A percentile compares a stretch with the other conserved stretches of the same genome.
These are phyloP conservation scores for Elaeis guineensis DNA, from an alignment of 176 grass and related monocot genomes.

Conservation along the genomic window DNA sequence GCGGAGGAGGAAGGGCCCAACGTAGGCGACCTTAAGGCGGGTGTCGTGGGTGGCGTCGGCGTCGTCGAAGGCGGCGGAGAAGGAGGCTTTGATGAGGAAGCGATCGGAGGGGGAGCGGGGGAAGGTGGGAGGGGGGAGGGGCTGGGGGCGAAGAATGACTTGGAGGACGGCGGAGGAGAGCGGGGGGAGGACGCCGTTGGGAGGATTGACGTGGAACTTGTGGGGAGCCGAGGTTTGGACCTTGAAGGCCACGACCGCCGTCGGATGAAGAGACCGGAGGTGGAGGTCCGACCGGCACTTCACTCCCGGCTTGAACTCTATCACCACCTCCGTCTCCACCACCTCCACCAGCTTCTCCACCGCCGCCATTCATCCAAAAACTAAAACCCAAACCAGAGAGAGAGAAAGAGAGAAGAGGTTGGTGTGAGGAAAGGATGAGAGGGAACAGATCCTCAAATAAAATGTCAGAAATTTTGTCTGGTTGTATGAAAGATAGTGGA, in stretches of 20 bases:
- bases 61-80: slow-evolving; percentile 44
- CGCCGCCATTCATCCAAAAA: slow-evolving; percentile 1
- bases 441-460: too few relatives aligned
- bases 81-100: slow-evolving; percentile 78
- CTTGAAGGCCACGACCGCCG: slow-evolving; percentile 70
- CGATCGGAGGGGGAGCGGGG: slow-evolving; percentile 76
- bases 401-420: too few relatives aligned
- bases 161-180: slow-evolving; percentile 51
- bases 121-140: slow-evolving; percentile 45
- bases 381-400: too few relatives aligned
- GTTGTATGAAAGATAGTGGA: too few relatives aligned
- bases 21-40: slow-evolving; percentile 66
- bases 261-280: slow-evolving; percentile 50
- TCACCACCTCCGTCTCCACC: slow-evolving; percentile 50
- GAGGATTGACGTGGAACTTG: slow-evolving; percentile 94
- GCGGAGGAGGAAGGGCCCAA: slow-evolving; percentile 58
- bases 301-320: slow-evolving; percentile 67
- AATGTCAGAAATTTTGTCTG: too few relatives aligned
- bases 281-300: slow-evolving; percentile 73
- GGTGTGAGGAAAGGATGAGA: too few relatives aligned
- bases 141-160: slow-evolving; percentile 78
- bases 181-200: slow-evolving; percentile 52
- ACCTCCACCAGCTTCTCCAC: slow-evolving; percentile 48
- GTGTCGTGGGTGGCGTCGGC: slow-evolving; percentile 9
- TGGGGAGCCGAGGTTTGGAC: slow-evolving; percentile 82